phyloP scores from a whole-genome alignment of 768 basidiomycete genomes.

The Hydnum rufescens region DNA sequence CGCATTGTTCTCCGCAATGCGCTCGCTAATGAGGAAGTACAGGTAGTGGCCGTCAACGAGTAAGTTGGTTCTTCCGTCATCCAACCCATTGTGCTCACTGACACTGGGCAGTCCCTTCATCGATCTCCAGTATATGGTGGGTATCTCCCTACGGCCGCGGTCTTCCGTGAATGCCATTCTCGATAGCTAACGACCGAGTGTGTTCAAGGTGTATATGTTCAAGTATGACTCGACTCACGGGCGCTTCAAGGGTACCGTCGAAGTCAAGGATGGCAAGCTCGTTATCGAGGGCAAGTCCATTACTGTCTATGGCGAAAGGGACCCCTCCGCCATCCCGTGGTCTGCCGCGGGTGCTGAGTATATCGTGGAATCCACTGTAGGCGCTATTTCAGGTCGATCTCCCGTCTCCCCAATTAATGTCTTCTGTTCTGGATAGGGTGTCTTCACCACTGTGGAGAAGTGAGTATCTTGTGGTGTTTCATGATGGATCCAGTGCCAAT shows the following conservation, averaged over 20 bases:
- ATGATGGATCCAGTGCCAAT: slow-evolving; percentile 5
- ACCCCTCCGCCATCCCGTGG: slow-evolving; percentile 79
- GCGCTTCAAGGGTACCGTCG: slow-evolving; percentile 54
- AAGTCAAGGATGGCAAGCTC: slow-evolving; percentile 77
- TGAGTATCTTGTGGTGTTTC: slow-evolving; percentile 15
- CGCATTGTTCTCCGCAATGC: slow-evolving; percentile 97
- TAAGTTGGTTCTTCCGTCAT: slow-evolving; percentile 23
- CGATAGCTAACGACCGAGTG: neutral
- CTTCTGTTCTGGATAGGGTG: slow-evolving; percentile 36
- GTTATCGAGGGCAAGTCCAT: slow-evolving; percentile 62
- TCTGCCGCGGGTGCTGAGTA: slow-evolving; percentile 64
- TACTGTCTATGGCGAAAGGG: slow-evolving; percentile 63
- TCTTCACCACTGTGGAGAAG: slow-evolving; percentile 94
- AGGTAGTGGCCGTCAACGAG: slow-evolving; percentile 94
- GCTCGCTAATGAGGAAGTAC: slow-evolving; percentile 45
- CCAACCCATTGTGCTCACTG: neutral
- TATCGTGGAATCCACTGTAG: slow-evolving; percentile 85
- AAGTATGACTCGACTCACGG: slow-evolving; percentile 91
- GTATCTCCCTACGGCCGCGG: slow-evolving; percentile 9
- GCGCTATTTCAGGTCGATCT: slow-evolving; percentile 11
- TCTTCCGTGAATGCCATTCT: neutral
- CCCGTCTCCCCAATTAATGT: neutral
- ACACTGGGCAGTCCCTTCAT: slow-evolving; percentile 68
- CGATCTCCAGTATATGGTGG: slow-evolving; percentile 86
- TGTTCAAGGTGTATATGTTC: slow-evolving; percentile 83